phyloP scores from a whole-genome alignment of 192 early-diverging fungal species.

The Pecoramyces ruminantium region DNA sequence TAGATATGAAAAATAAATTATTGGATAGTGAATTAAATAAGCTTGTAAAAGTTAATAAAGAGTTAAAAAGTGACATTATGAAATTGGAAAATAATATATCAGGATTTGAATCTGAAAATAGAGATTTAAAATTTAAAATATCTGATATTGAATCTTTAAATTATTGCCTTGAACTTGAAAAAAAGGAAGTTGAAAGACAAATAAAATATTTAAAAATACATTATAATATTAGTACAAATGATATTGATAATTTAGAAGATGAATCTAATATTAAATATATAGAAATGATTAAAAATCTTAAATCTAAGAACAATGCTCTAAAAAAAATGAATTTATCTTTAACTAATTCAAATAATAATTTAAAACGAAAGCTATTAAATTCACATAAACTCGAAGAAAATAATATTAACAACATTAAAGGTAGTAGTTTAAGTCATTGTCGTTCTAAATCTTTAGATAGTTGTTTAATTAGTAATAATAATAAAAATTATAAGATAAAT shows the following conservation, averaged over 20 bases:
- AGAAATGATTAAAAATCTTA: not conserved
- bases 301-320: not conserved
- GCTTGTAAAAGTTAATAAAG: not conserved
- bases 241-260: not conserved
- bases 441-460: not conserved
- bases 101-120: not conserved
- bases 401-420: not conserved
- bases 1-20: not conserved
- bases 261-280: not conserved
- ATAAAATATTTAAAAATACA: not conserved
- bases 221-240: not conserved
- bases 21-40: not conserved
- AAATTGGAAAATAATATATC: not conserved
- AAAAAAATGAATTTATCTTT: not conserved
- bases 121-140: not conserved
- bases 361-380: not conserved
- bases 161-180: not conserved
- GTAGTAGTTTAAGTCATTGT: not conserved
- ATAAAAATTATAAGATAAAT: not conserved
- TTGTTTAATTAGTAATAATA: not conserved
- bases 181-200: not conserved
- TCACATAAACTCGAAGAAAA: not conserved
- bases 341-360: not conserved
- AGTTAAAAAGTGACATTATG: not conserved
- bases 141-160: not conserved